Conservation (phyloP, 1,284 basidiomycete genomes). For the Irpex rosettiformis region DNA sequence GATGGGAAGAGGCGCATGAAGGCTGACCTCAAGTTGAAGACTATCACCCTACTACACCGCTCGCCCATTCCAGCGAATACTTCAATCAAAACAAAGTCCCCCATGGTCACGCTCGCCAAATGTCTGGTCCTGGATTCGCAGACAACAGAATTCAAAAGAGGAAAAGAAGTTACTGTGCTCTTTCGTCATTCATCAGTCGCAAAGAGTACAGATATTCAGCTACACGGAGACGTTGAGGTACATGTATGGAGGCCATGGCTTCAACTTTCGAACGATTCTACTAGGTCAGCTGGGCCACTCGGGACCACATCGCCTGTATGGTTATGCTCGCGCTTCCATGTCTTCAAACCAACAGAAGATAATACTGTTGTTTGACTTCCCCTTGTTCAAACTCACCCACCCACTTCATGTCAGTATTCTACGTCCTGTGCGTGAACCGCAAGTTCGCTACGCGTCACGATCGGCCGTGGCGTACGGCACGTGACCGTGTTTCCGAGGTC, state of each 20-base stretch:
- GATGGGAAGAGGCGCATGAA: neutral
- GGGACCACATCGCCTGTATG: neutral
- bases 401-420: no score
- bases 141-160: constrained; percentile 7
- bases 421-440: no score
- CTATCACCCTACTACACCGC: constrained; percentile 16
- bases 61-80: constrained; percentile 15
- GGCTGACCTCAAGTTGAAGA: constrained; percentile 23
- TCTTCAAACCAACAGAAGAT: neutral
- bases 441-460: no score
- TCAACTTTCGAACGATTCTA: neutral
- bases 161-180: constrained; percentile 17
- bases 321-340: constrained; percentile 8
- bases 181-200: constrained; percentile 17
- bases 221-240: constrained; percentile 19
- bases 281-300: neutral
- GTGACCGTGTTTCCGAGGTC: neutral
- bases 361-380: neutral
- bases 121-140: constrained; percentile 11
- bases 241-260: constrained; percentile 24
- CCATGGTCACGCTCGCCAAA: constrained; percentile 17
- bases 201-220: constrained; percentile 13
- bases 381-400: no score
- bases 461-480: no score
- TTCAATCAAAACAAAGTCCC: constrained; percentile 17